Percentiles rank a stretch among this genome's conserved stretches.
Conservation (phyloP, 805 yeast genomes). For the Pichia membranifaciens region DNA sequence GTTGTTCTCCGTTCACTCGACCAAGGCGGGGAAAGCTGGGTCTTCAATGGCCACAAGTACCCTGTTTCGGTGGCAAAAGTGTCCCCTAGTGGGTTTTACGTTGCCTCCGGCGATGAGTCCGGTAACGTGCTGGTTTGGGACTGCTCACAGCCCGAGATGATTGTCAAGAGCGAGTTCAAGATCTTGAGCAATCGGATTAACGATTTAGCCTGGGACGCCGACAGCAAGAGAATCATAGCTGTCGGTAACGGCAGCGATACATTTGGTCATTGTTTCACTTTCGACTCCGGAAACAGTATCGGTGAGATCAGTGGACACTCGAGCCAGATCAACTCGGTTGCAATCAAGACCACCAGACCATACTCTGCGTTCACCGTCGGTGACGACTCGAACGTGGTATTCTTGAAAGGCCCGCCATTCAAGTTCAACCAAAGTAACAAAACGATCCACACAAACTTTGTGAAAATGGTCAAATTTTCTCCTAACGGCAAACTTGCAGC, state of each 20-base stretch:
- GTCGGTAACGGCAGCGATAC: conserved; percentile 93
- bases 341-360: conserved; percentile 81
- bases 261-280: conserved; percentile 87
- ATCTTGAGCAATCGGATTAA: conserved; percentile 75
- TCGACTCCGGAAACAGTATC: conserved; percentile 93
- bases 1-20: conserved; percentile 64
- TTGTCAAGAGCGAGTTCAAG: conserved; percentile 68
- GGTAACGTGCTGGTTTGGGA: conserved; percentile 93
- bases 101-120: conserved; percentile 89
- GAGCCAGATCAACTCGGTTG: conserved; percentile 74
- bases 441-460: conserved; percentile 69
- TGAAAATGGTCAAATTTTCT: conserved; percentile 75
- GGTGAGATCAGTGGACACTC: conserved; percentile 96
- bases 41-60: conserved; percentile 61
- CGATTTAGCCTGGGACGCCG: conserved; percentile 90
- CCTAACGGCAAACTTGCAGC: conserved; percentile 72
- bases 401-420: conserved; percentile 90
- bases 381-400: conserved; percentile 81
- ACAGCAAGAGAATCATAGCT: conserved; percentile 77
- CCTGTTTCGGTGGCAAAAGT: conserved; percentile 80
- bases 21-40: conserved; percentile 37
- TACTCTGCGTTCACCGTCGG: conserved; percentile 89
- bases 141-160: conserved; percentile 45
- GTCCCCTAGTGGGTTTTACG: conserved; percentile 82
- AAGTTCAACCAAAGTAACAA: conserved; percentile 70